Evolutionary conservation across 805 yeast species (phyloP).

Genomic region (Priceomyces castillae): DNA sequence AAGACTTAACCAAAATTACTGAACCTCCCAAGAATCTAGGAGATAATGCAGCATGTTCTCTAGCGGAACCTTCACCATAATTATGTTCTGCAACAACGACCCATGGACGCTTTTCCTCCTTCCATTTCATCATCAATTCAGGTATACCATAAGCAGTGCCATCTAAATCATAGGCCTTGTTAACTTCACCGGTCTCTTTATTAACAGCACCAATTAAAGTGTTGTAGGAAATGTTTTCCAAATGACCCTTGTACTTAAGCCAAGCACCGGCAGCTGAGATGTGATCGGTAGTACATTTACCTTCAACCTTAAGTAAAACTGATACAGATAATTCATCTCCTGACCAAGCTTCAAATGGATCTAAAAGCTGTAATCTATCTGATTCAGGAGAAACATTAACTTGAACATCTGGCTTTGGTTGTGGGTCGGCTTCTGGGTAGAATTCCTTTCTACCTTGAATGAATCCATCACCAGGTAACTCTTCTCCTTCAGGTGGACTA

Average conservation of each 20-base stretch:
- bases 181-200: constrained; percentile 95
- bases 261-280: constrained; percentile 98
- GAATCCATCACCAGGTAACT: constrained; percentile 79
- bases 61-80: constrained; percentile 98
- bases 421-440: constrained; percentile 71
- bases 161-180: constrained; percentile 82
- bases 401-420: constrained; percentile 54
- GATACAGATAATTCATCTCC: constrained; percentile 78
- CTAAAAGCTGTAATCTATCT: constrained; percentile 86
- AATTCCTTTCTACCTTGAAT: constrained; percentile 69
- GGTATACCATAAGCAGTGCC: constrained; percentile 81
- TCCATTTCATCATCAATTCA: constrained; percentile 96
- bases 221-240: constrained; percentile 92
- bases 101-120: constrained; percentile 82
- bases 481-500: constrained; percentile 76
- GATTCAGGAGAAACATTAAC: constrained; percentile 82
- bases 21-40: constrained; percentile 94
- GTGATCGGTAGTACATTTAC: constrained; percentile 98
- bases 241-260: constrained; percentile 97
- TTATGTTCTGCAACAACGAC: constrained; percentile 95
- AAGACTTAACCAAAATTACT: constrained; percentile 85
- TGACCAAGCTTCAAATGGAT: constrained; percentile 84
- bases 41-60: constrained; percentile 97
- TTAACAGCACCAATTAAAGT: constrained; percentile 96
- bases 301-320: constrained; percentile 87